Conservation (phyloP, 371 early-diverging fungal species). For the Apophysomyces elegans region DNA sequence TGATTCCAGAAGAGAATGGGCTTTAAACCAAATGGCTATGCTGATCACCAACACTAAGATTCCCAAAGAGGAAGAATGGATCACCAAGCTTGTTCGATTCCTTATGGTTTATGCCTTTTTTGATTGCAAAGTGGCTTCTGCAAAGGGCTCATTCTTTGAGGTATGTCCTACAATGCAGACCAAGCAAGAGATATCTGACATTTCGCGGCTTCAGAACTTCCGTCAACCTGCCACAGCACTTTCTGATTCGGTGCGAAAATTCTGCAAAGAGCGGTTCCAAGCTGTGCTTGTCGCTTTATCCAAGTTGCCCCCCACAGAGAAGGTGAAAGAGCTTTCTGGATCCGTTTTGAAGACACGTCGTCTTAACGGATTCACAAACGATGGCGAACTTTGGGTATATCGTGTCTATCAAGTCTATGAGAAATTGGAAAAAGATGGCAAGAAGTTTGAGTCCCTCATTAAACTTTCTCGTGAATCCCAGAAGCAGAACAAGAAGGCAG, state of each 20-base stretch:
- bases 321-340: conserved; percentile 35
- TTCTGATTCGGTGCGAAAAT: conserved; percentile 54
- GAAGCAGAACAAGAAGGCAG: conserved; percentile 26
- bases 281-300: conserved; percentile 69
- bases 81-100: conserved; percentile 67
- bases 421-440: conserved; percentile 52
- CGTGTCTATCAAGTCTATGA: conserved; percentile 55
- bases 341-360: conserved; percentile 51
- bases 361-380: conserved; percentile 58
- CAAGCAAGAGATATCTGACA: background rate
- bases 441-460: conserved; percentile 23
- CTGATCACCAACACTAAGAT: conserved; percentile 74
- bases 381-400: conserved; percentile 70
- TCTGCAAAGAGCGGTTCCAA: conserved; percentile 67
- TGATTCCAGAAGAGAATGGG: conserved; percentile 76
- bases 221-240: conserved; percentile 59
- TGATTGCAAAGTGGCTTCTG: conserved; percentile 47
- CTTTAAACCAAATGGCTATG: conserved; percentile 77
- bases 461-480: conserved; percentile 26
- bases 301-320: conserved; percentile 58
- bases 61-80: conserved; percentile 76
- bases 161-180: conserved; percentile 24
- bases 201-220: conserved; percentile 29
- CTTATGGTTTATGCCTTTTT: conserved; percentile 78
- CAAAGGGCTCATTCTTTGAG: conserved; percentile 31